Percentiles rank a stretch among this genome's conserved stretches.
Evolutionary conservation across 352 stramenopile species (phyloP).

Genomic region (Globisporangium iwayamae): DNA sequence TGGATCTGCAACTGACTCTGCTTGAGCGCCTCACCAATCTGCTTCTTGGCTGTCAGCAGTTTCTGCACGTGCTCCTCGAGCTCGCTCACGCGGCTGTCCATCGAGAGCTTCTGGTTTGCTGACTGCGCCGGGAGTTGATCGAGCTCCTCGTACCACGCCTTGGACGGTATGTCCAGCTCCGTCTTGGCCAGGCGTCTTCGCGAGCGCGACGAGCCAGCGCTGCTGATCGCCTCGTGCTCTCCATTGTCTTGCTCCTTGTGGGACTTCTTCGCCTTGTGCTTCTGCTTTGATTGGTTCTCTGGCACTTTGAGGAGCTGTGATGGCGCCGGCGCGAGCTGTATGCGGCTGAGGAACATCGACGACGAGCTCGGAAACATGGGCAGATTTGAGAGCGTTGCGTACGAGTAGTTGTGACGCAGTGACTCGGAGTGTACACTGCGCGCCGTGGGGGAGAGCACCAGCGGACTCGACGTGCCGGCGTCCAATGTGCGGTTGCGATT

Average conservation of each 20-base stretch:
- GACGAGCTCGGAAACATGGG: conserved; percentile 14
- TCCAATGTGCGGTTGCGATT: conserved; percentile 1
- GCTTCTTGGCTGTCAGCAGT: conserved; percentile 29
- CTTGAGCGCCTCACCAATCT: conserved; percentile 34
- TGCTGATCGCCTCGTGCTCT: neutral
- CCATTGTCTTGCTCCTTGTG: neutral
- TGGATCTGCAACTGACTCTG: conserved; percentile 34
- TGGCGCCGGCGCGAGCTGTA: conserved; percentile 10
- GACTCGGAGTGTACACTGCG: conserved; percentile 13
- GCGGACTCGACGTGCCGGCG: neutral
- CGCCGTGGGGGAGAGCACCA: neutral
- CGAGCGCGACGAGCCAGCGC: neutral
- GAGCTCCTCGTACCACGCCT: conserved; percentile 19
- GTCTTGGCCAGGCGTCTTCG: conserved; percentile 12
- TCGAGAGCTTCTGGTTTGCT: conserved; percentile 21
- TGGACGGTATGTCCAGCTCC: conserved; percentile 15
- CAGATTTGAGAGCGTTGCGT: conserved; percentile 5
- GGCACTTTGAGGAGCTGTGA: conserved; percentile 4
- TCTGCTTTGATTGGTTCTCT: neutral
- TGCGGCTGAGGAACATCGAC: conserved; percentile 16
- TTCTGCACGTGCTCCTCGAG: conserved; percentile 39
- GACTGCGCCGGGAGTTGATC: conserved; percentile 20
- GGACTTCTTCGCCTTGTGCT: neutral
- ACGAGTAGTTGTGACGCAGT: conserved; percentile 8
- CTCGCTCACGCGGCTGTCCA: conserved; percentile 35